Conservation (phyloP, 495 filamentous ascomycete genomes). For the Daldinia vernicosa region DNA sequence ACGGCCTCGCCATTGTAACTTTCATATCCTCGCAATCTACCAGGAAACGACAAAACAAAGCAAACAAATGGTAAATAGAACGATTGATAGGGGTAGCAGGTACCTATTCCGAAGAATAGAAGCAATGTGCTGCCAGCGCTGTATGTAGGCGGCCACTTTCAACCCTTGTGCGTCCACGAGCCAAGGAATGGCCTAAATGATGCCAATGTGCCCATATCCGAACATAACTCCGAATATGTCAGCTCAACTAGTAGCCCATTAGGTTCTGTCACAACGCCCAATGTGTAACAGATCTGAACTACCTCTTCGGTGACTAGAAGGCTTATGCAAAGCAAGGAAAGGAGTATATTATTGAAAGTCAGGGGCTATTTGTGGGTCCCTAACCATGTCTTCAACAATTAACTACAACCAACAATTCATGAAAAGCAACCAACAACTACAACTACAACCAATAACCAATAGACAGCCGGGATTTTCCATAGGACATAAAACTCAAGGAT, state of each 20-base stretch:
- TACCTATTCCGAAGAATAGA: background rate
- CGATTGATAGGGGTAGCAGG: background rate
- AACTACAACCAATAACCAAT: background rate
- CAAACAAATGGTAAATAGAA: background rate
- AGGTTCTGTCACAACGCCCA: background rate
- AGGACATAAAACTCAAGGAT: background rate
- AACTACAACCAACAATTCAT: background rate
- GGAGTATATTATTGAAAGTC: background rate
- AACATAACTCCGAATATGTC: background rate
- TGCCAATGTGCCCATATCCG: background rate
- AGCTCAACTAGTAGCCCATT: background rate
- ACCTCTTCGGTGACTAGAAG: background rate
- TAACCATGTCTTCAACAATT: background rate
- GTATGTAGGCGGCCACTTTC: background rate
- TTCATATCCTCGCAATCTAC: background rate
- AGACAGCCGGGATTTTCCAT: background rate
- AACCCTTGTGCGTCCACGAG: background rate
- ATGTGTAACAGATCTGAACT: background rate
- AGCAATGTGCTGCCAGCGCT: background rate
- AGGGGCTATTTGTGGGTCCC: background rate
- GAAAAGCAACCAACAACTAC: background rate
- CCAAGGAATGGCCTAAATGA: background rate
- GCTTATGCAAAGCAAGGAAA: background rate
- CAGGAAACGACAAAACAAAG: background rate
- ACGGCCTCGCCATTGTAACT: background rate